Conservation (phyloP, 345 rosid genomes). For the Gossypium sturtianum region DNA sequence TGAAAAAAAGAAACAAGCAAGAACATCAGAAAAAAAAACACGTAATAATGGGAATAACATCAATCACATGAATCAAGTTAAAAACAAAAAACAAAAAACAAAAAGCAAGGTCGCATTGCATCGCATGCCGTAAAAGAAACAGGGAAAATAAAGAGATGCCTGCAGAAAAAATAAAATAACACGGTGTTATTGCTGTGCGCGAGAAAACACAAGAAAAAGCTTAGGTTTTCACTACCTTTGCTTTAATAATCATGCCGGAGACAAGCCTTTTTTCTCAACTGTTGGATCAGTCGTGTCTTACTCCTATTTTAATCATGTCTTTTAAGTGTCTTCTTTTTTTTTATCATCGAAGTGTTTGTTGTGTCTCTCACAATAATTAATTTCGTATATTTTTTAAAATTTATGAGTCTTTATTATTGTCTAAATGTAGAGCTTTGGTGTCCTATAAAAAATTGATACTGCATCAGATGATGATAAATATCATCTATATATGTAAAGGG, state of each 20-base stretch:
- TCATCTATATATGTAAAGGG: too few relatives aligned
- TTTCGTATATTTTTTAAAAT: too few relatives aligned
- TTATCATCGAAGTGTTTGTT: too few relatives aligned
- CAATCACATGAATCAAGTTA: constrained; percentile 1
- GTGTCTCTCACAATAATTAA: too few relatives aligned
- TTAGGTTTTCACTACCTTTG: neutral
- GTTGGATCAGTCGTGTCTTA: neutral
- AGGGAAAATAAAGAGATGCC: neutral
- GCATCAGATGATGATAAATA: too few relatives aligned
- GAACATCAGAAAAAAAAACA: too few relatives aligned
- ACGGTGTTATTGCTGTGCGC: neutral
- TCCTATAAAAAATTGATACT: too few relatives aligned
- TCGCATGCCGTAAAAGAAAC: neutral
- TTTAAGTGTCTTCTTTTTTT: neutral
- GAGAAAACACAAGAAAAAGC: neutral
- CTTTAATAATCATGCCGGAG: neutral
- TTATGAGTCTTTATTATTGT: too few relatives aligned
- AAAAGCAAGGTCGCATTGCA: too few relatives aligned
- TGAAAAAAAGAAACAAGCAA: too few relatives aligned
- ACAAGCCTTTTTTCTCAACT: neutral
- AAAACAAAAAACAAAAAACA: neutral
- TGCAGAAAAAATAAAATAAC: neutral
- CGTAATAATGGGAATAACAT: neutral
- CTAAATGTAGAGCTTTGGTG: too few relatives aligned
- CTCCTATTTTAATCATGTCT: neutral